These are phyloP conservation scores for Saccharomyces pastorianus DNA, from an alignment of 1,139 yeast genomes.

Conservation along the genomic window DNA sequence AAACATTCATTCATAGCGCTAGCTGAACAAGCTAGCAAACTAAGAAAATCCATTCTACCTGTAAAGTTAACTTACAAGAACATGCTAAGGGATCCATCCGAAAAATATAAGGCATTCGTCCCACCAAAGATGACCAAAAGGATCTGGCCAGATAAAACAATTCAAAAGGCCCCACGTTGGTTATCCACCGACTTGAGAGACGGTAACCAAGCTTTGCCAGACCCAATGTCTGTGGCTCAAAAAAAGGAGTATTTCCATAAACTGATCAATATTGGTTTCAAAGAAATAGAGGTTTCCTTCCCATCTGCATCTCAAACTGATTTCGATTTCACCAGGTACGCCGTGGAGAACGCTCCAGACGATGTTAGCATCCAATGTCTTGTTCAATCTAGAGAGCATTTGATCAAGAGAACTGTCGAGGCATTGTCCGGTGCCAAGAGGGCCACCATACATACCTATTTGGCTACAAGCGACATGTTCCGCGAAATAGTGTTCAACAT, in stretches of 20 bases:
- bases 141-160: conserved; percentile 75
- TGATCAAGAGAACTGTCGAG: conserved; percentile 83
- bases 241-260: conserved; percentile 83
- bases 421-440: conserved; percentile 79
- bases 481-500: conserved; percentile 86
- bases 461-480: conserved; percentile 88
- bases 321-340: conserved; percentile 89
- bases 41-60: conserved; percentile 17
- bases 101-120: conserved; percentile 59
- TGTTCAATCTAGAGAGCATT: conserved; percentile 85
- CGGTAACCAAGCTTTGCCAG: conserved; percentile 95
- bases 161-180: conserved; percentile 90
- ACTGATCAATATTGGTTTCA: conserved; percentile 80
- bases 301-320: conserved; percentile 95
- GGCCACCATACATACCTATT: conserved; percentile 84
- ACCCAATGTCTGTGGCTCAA: conserved; percentile 88
- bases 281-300: conserved; percentile 93
- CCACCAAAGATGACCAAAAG: conserved; percentile 65
- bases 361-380: conserved; percentile 90
- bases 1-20: neutral
- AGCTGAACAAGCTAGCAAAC: neutral
- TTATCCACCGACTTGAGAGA: conserved; percentile 91
- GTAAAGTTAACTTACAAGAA: conserved; percentile 31
- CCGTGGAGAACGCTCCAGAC: conserved; percentile 86
- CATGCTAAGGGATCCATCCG: conserved; percentile 68